Percentiles rank a stretch among this genome's conserved stretches.
Evolutionary conservation across 371 early-diverging fungal genomes (phyloP).

Genomic region (Capillidium heterosporum): DNA sequence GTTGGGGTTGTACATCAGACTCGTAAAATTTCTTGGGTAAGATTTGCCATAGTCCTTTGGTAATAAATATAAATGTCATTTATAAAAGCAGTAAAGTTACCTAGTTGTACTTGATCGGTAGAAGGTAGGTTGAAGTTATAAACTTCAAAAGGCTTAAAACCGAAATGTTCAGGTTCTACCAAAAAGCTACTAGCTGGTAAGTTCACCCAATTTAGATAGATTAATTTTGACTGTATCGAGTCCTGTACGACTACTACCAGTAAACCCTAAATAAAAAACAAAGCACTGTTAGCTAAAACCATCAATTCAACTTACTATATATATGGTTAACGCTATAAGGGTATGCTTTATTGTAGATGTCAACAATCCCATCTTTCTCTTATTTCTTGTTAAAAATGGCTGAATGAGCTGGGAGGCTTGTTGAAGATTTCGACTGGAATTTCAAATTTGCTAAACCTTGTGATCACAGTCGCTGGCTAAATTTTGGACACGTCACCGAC

Average conservation of each 20-base stretch:
- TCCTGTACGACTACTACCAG: not conserved
- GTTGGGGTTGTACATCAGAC: not conserved
- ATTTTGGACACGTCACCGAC: too few relatives aligned
- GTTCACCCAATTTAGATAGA: not conserved
- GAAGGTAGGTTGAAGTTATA: not conserved
- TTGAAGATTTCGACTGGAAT: too few relatives aligned
- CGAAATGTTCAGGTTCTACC: not conserved
- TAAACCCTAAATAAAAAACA: not conserved
- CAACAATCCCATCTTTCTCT: too few relatives aligned
- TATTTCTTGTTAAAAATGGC: too few relatives aligned
- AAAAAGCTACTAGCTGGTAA: not conserved
- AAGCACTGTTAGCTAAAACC: too few relatives aligned
- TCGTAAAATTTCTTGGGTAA: not conserved
- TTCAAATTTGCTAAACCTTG: too few relatives aligned
- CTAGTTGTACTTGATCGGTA: not conserved
- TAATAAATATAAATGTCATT: not conserved
- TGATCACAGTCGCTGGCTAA: too few relatives aligned
- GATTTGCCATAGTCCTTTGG: not conserved
- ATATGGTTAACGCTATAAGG: too few relatives aligned
- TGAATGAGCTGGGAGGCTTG: too few relatives aligned
- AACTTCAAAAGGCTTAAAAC: not conserved
- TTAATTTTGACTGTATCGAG: not conserved
- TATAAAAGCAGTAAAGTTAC: not conserved
- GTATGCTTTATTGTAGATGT: too few relatives aligned
- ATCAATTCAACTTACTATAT: too few relatives aligned